phyloP scores from a whole-genome alignment of 169 alveolate genomes.

The Babesia bigemina region DNA sequence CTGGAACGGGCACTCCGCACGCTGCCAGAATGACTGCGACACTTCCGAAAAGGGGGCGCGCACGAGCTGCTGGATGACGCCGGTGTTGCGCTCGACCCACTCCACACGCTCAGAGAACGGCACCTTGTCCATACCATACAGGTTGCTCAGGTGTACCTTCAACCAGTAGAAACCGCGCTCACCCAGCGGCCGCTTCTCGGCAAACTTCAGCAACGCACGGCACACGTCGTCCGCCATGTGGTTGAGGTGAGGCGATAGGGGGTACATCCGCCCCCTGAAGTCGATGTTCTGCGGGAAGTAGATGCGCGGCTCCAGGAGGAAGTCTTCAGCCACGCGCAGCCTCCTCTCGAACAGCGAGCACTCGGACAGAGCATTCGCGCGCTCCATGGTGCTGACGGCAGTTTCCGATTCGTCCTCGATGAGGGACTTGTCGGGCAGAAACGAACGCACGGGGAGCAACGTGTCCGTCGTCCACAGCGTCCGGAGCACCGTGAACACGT shows the following conservation, averaged over 20 bases:
- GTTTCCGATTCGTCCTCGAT: slow-evolving; percentile 15
- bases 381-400: slow-evolving; percentile 39
- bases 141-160: slow-evolving; percentile 91
- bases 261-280: slow-evolving; percentile 97
- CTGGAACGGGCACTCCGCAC: slow-evolving; percentile 95
- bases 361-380: slow-evolving; percentile 70
- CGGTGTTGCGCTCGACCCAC: slow-evolving; percentile 81
- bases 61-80: slow-evolving; percentile 71
- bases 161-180: slow-evolving; percentile 94
- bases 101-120: slow-evolving; percentile 82
- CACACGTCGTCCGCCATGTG: slow-evolving; percentile 94
- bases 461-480: slow-evolving; percentile 63
- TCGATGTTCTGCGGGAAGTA: slow-evolving; percentile 97
- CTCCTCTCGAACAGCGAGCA: slow-evolving; percentile 73
- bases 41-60: slow-evolving; percentile 79
- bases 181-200: slow-evolving; percentile 89
- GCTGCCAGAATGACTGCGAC: slow-evolving; percentile 82
- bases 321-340: slow-evolving; percentile 85
- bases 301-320: slow-evolving; percentile 78
- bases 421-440: slow-evolving; percentile 38
- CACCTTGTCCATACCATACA: slow-evolving; percentile 91
- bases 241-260: slow-evolving; percentile 93
- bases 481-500: slow-evolving; percentile 59
- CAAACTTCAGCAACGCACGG: slow-evolving; percentile 91
- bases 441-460: slow-evolving; percentile 42